phyloP scores from a whole-genome alignment of 2,329 filamentous ascomycete species.

The Colletotrichum tropicale region DNA sequence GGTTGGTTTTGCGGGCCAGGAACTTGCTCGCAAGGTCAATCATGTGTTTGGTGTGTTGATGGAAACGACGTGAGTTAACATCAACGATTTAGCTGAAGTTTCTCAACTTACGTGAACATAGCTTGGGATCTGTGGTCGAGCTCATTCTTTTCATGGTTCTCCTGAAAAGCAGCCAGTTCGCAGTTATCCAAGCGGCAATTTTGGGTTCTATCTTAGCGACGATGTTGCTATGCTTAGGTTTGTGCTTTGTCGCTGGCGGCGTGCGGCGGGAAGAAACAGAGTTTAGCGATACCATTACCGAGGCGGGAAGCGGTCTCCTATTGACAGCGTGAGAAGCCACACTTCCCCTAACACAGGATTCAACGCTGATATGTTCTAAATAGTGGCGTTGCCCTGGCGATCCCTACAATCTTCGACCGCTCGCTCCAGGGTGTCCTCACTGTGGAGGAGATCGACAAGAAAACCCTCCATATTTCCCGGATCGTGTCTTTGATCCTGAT shows the following conservation, averaged over 20 bases:
- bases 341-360: no score
- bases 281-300: constrained; percentile 78
- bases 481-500: constrained; percentile 74
- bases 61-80: constrained; percentile 59
- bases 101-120: no score
- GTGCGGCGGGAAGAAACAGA: constrained; percentile 69
- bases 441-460: constrained; percentile 46
- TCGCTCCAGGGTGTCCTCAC: constrained; percentile 30
- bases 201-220: constrained; percentile 84
- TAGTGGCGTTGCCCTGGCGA: constrained; percentile 40
- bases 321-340: no score
- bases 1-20: constrained; percentile 74
- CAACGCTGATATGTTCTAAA: no score
- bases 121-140: constrained; percentile 77
- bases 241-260: constrained; percentile 82
- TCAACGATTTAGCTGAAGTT: no score
- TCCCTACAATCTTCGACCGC: constrained; percentile 62
- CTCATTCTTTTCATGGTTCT: constrained; percentile 84
- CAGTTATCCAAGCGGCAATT: constrained; percentile 84
- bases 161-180: constrained; percentile 58
- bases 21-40: constrained; percentile 69
- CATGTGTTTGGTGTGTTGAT: constrained; percentile 71
- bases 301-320: constrained; percentile 78
- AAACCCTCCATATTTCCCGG: constrained; percentile 70
- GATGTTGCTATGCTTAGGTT: constrained; percentile 77